Percentiles rank a stretch among this genome's conserved stretches.
Conservation (phyloP, 225 moss, liverwort and hornwort genomes). For the Bryoerythrophyllum caledonicum region DNA sequence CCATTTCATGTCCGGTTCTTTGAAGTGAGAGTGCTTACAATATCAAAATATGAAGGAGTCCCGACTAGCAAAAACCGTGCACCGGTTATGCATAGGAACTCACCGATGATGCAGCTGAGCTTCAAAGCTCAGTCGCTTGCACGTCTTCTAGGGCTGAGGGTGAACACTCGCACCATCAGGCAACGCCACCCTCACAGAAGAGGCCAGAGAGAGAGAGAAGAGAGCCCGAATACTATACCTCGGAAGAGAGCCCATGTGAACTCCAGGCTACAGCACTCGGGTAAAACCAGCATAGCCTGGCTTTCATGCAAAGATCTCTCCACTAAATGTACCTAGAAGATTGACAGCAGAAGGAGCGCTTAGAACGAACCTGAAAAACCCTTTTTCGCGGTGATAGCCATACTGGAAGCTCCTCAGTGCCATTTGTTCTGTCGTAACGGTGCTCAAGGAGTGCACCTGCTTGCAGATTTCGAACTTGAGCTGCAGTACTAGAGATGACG, state of each 20-base stretch:
- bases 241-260: slow-evolving; percentile 48
- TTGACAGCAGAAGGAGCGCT: slow-evolving; percentile 18
- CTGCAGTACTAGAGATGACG: too few species aligned
- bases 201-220: too few species aligned
- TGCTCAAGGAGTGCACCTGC: slow-evolving; percentile 16
- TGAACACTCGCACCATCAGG: slow-evolving; percentile 12
- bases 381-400: neutral
- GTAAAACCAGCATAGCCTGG: slow-evolving; percentile 25
- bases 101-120: slow-evolving; percentile 23
- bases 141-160: slow-evolving; percentile 26
- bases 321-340: slow-evolving; percentile 7
- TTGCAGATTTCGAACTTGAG: slow-evolving; percentile 3
- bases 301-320: slow-evolving; percentile 49
- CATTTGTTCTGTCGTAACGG: too few species aligned
- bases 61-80: slow-evolving; percentile 20
- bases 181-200: neutral
- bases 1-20: slow-evolving; percentile 29
- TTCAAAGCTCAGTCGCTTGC: slow-evolving; percentile 33
- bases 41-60: slow-evolving; percentile 13
- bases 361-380: slow-evolving; percentile 19
- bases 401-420: slow-evolving; percentile 20
- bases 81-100: slow-evolving; percentile 29
- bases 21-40: slow-evolving; percentile 23
- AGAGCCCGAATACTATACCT: slow-evolving; percentile 30
- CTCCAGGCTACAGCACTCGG: slow-evolving; percentile 22